Conservation (phyloP, 176 grass and related monocot species). For the Aegilops longissima region DNA sequence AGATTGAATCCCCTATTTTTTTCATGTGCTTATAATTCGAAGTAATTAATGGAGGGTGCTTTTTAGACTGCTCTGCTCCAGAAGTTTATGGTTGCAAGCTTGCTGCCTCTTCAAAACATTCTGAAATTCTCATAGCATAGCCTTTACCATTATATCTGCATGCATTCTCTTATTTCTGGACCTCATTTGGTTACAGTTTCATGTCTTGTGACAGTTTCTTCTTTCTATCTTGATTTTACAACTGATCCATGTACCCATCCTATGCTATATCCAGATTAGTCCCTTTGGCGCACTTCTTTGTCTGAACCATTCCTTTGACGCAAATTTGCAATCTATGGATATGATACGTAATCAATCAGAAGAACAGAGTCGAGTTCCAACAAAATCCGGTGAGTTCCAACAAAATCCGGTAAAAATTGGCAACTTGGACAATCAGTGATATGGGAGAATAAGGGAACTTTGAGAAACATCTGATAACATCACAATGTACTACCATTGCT, state of each 20-base stretch:
- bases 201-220: not conserved
- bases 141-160: not conserved
- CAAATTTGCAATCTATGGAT: too few species aligned
- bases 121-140: not conserved
- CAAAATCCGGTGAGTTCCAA: too few species aligned
- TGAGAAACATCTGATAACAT: not conserved
- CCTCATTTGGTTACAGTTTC: not conserved
- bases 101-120: not conserved
- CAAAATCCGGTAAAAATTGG: too few species aligned
- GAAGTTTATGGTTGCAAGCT: not conserved
- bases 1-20: not conserved
- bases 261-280: not conserved
- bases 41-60: not conserved
- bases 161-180: not conserved
- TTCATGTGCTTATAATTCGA: not conserved
- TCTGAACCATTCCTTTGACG: too few species aligned
- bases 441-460: not conserved
- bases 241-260: too few species aligned
- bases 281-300: too few species aligned
- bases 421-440: not conserved
- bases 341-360: too few species aligned
- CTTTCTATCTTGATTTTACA: not conserved
- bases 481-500: too few species aligned
- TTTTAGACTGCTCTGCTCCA: not conserved
- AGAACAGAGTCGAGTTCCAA: too few species aligned